Evolutionary conservation across 495 filamentous ascomycete genomes (phyloP).

Genomic region (Sabuloglossum arenarium): DNA sequence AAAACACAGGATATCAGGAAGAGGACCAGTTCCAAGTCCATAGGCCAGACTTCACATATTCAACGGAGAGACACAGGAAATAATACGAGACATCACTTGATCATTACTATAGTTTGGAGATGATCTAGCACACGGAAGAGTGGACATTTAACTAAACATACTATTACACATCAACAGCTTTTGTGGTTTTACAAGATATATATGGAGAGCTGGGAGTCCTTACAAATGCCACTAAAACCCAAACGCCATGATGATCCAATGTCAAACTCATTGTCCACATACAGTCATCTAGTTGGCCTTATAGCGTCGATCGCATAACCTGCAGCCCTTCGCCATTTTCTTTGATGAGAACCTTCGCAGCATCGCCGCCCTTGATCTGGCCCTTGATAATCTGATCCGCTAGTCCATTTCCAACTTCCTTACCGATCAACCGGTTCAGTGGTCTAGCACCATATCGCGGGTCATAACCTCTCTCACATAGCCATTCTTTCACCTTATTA

Average conservation of each 20-base stretch:
- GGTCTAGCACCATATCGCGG: conserved; percentile 84
- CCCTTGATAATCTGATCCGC: conserved; percentile 86
- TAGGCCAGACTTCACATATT: no score
- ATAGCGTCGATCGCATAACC: neutral
- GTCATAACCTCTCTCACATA: conserved; percentile 76
- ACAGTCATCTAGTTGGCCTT: neutral
- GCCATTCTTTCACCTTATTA: conserved; percentile 57
- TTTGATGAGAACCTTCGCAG: conserved; percentile 43
- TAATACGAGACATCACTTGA: neutral
- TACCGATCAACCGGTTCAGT: conserved; percentile 74
- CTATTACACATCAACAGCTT: neutral
- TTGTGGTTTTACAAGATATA: neutral
- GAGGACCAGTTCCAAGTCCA: no score
- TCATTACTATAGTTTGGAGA: no score
- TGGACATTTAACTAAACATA: neutral
- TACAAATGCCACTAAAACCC: neutral
- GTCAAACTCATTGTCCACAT: neutral
- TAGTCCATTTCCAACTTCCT: conserved; percentile 67
- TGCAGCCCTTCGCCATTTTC: conserved; percentile 29
- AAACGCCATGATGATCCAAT: neutral
- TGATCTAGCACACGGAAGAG: neutral
- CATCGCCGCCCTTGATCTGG: conserved; percentile 52
- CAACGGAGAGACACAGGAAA: neutral
- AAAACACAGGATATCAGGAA: no score
- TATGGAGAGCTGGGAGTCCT: neutral